Base-by-base conservation (phyloP, 352 stramenopile species). In the Pythium folliculosum region DNA sequence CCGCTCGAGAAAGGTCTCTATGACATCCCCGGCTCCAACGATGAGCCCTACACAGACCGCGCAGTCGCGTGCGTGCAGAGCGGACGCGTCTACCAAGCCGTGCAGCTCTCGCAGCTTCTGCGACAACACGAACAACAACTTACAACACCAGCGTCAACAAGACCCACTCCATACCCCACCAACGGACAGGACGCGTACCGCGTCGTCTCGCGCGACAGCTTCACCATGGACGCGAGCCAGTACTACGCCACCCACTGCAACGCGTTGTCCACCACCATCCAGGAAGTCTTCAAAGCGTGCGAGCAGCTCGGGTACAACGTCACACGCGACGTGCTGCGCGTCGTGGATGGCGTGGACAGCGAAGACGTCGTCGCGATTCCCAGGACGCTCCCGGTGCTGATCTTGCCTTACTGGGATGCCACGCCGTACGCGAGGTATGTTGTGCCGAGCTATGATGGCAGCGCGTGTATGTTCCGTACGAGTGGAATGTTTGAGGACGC, bases 21-120 rank as follows among this genome's bases (percentile, higher is more conserved):
- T 16, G 22, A 30, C 3, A 40, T 70, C n/a, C 44, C 40, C 8
- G 73, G 73, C 30, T 32, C 23, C 17, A 86, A 84, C 54, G 78
- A 87, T 35, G 77, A 80, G 22, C 72, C 72, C 3, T 81, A 72
- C 50, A 72, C 69, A 1, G 78, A 87, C 52, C 78, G 80, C 4
- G 1, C 76, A 0, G 13, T 89, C n/a, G 75, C 62, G 19, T 87
- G 80, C 56, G 60, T 74, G 7, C 68, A 67, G 7, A 56, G 72
- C 21, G 76, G 74, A 14, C 53, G 64, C 0, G 66, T 65, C 25
- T 80, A 81, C 59, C 61, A 67, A 21, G 63, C 77, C 30, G 48
- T 73, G 1, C 60, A 77, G 14, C 63, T 85, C 2, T 47, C 25
- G 25, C 27, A 48, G 27, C 35, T 60, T 1, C 25, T 60, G 1